phyloP scores from a whole-genome alignment of 2,329 filamentous ascomycete species.

The Fusarium succisae region DNA sequence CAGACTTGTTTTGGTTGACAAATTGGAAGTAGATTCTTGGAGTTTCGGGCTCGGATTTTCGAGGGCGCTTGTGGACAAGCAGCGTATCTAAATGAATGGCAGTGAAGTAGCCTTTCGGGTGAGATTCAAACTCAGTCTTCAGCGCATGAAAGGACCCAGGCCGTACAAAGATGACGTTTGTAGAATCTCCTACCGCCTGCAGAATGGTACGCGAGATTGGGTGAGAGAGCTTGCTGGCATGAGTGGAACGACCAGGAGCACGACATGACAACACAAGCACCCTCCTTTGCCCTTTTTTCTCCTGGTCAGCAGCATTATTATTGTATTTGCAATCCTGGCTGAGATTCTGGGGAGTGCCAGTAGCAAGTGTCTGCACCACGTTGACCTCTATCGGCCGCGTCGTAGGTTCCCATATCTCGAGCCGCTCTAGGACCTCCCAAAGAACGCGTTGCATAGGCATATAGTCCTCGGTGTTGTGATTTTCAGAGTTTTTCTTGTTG shows the following conservation, averaged over 20 bases:
- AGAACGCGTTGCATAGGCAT: neutral
- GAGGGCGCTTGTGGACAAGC: neutral
- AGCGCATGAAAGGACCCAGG: neutral
- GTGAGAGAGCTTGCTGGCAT: neutral
- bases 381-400: neutral
- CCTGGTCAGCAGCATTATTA: rapidly evolving
- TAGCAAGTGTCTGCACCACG: neutral
- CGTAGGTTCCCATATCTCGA: neutral
- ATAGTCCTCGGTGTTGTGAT: neutral
- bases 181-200: neutral
- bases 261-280: neutral
- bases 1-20: neutral
- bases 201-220: neutral
- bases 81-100: neutral
- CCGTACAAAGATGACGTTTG: neutral
- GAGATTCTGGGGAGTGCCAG: neutral
- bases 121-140: neutral
- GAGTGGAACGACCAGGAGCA: neutral
- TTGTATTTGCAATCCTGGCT: rapidly evolving
- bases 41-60: neutral
- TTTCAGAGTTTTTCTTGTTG: neutral
- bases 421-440: neutral
- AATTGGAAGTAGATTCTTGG: neutral
- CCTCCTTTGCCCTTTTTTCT: neutral
- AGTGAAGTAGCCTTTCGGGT: neutral